Evolutionary conservation across 306 rosid genomes (phyloP).

Genomic region (Cyclanthera cordifolia): DNA sequence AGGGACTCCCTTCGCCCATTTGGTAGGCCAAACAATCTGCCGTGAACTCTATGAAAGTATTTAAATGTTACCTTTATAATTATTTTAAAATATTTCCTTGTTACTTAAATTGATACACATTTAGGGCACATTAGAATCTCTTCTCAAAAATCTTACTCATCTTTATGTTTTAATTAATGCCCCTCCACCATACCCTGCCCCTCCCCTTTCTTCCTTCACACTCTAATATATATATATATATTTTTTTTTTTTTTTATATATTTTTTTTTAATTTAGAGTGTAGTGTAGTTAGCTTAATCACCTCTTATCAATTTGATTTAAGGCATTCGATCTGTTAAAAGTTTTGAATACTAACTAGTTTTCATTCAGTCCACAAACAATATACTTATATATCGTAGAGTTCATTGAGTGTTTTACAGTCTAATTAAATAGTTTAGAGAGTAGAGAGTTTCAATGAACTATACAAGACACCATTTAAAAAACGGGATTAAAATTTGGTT

Average conservation of each 20-base stretch:
- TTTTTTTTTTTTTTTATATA: background rate
- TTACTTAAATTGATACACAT: constrained; percentile 6
- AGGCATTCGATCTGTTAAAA: too few species aligned
- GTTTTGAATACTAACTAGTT: too few species aligned
- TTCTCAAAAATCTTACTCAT: background rate
- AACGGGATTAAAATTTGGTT: too few species aligned
- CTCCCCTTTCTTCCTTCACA: constrained; percentile 1
- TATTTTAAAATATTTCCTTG: background rate
- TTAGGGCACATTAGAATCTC: constrained; percentile 12
- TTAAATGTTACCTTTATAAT: background rate
- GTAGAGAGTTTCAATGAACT: too few species aligned
- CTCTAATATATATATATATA: background rate
- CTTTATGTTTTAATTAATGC: constrained; percentile 5
- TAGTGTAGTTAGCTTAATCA: too few species aligned
- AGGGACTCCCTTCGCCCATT: constrained; percentile 21
- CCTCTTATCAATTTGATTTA: too few species aligned
- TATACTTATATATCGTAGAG: too few species aligned
- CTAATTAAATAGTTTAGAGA: too few species aligned
- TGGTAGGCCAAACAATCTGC: constrained; percentile 61
- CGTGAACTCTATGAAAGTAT: constrained; percentile 29
- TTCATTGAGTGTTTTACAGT: too few species aligned
- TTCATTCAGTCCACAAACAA: too few species aligned
- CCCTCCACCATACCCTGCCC: background rate
- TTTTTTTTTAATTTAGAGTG: too few species aligned
- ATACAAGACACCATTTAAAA: too few species aligned